Base-by-base conservation (phyloP, 352 stramenopile genomes). In the Phytophthora sojae region DNA sequence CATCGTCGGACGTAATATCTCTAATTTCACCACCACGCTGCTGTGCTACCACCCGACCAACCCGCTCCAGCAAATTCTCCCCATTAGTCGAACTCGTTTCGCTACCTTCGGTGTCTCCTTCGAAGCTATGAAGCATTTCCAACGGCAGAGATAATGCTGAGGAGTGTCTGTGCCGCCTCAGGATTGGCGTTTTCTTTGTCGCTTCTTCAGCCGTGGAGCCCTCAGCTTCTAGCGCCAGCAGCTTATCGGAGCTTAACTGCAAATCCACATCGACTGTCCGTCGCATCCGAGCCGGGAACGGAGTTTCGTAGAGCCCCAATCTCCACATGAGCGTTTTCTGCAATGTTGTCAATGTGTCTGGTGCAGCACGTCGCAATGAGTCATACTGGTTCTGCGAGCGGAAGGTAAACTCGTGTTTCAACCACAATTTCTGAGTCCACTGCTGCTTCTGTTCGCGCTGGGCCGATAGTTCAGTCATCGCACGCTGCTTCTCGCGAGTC, bases 21-120 rank as follows among this genome's bases (percentile, higher is more conserved):
- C 75, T 80, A 61, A 95, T 95, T 59, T 95, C 88, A 19, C 88
- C 88, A 12, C 86, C 86, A 37, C 85, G 71, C 61, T 96, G 83
- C 47, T 89, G 79, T 0, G 89, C 89, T 2, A 96, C 79, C 1
- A 93, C 79, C 19, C 86, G 81, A 23, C 89, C 88, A 29, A 96
- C 89, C 44, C 81, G 72, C 54, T 93, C 79, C 3, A 96, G 68
- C 17, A 95, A 61, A 42, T 77, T 73, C 42, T 49, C 42, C 17
- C 81, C 81, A 25, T 75, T 78, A 12, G 77, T 72, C 1, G 64
- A 71, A 35, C 55, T 68, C 25, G 63, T 32, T 7, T 71, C 55
- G 23, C 67, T 75, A 25, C 73, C 67, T 50, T 70, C 69, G 14
- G 57, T 61, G 30, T 85, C 79, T 14, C 63, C 67, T 8, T 84